These are phyloP conservation scores for Fusarium duplospermum DNA, from an alignment of 2,329 filamentous ascomycete genomes.

Conservation along the genomic window DNA sequence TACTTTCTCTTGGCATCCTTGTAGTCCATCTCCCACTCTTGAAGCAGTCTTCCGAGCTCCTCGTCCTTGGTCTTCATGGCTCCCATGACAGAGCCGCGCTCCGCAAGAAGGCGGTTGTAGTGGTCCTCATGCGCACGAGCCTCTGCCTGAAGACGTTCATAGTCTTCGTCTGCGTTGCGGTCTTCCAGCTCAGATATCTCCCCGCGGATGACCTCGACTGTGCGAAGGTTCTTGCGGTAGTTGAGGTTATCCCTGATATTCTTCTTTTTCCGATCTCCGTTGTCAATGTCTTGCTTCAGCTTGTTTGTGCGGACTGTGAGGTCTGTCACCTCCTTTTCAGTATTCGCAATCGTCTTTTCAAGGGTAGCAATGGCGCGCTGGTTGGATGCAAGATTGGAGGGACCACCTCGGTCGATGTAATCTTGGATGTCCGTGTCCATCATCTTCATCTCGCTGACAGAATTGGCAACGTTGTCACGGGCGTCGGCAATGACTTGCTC, in stretches of 20 bases:
- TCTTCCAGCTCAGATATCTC: slow-evolving; percentile 82
- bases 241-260: slow-evolving; percentile 90
- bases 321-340: slow-evolving; percentile 75
- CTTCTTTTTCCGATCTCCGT: slow-evolving; percentile 84
- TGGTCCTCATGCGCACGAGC: slow-evolving; percentile 74
- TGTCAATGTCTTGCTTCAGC: slow-evolving; percentile 80
- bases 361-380: slow-evolving; percentile 76
- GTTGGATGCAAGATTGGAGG: slow-evolving; percentile 75
- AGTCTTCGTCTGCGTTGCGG: slow-evolving; percentile 86
- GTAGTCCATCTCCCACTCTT: slow-evolving; percentile 89
- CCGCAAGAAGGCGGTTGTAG: slow-evolving; percentile 76
- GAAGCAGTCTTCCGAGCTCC: slow-evolving; percentile 76
- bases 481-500: slow-evolving; percentile 79
- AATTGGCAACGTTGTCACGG: slow-evolving; percentile 77
- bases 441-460: slow-evolving; percentile 80
- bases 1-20: slow-evolving; percentile 83
- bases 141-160: slow-evolving; percentile 78
- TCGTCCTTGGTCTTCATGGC: slow-evolving; percentile 87
- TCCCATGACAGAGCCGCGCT: slow-evolving; percentile 80
- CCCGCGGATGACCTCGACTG: slow-evolving; percentile 72
- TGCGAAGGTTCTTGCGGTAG: slow-evolving; percentile 80
- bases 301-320: slow-evolving; percentile 80
- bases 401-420: slow-evolving; percentile 82
- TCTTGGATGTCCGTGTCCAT: slow-evolving; percentile 81
- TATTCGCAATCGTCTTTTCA: slow-evolving; percentile 71